Evolutionary conservation across 768 basidiomycete genomes (phyloP), one percentile per base, ranked within the genome.

Genomic region (Cyclocybe cylindracea): DNA sequence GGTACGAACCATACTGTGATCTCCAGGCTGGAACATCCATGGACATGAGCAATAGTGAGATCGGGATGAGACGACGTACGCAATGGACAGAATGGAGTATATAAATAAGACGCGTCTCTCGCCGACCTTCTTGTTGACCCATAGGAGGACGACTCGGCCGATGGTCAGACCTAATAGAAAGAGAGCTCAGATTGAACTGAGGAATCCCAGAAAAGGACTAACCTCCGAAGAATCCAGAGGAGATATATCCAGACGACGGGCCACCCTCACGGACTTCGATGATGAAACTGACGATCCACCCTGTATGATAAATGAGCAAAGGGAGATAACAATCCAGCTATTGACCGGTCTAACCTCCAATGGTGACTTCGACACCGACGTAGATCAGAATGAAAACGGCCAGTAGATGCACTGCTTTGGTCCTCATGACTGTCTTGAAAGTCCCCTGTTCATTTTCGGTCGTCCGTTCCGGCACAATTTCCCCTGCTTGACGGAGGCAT

Each of bases 1-100:
- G 83, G 83, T 0, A 83, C 78, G 34, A 83, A 71, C 86, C 87
- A 90, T 37, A 89, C 67, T 6, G 84, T 56, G 24, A 88, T 58
- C 60, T 87, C 79, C 36, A 88, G 72, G 10, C 83, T 83, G 41
- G 9, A 47, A 34, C 34, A 8, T 19, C 14, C 14, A 10, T 42
- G 4, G 18, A 7, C 8, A 33, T 7, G 8, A 35, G n/a, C 5
- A 8, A 11, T 6, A 29, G 18, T 5, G 24, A 5, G 24, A 5
- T 24, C 5, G n/a, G 10, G 44, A 13, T n/a, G 14, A 18, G 31
- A 11, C 7, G 19, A 35, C 68, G 9, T 60, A 78, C 78, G 62
- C 72, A 5, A 84, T 77, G 6, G 77, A 73, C 7, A 83, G 66
- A 29, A 74, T 0, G 1, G 75, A 69, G 39, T 84, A 84, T 8